phyloP scores from a whole-genome alignment of 139 green algal species.

The Ulvella scutata region DNA sequence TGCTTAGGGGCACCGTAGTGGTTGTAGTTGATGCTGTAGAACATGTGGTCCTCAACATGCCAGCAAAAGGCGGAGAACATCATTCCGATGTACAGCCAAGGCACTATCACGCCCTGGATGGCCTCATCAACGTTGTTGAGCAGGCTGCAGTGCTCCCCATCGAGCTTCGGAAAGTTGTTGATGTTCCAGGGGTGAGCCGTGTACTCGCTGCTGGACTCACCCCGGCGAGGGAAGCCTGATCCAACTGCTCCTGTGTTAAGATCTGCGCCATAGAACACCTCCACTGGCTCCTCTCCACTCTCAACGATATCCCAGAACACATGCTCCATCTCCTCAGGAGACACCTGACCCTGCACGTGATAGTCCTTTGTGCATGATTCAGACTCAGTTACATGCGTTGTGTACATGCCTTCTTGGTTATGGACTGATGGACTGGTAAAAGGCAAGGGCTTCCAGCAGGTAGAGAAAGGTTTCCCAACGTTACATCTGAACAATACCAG shows the following conservation, averaged over 20 bases:
- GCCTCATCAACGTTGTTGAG: conserved; percentile 47
- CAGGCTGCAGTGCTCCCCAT: conserved; percentile 30
- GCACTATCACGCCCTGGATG: conserved; percentile 54
- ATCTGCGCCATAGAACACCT: conserved; percentile 58
- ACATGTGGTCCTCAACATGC: conserved; percentile 78
- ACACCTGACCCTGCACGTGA: too few relatives aligned
- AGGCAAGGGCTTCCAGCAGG: too few relatives aligned
- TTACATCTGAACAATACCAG: too few relatives aligned
- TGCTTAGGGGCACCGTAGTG: conserved; percentile 50
- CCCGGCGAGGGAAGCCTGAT: conserved; percentile 36
- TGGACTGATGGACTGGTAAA: too few relatives aligned
- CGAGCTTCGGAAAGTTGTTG: conserved; percentile 43
- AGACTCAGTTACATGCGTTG: too few relatives aligned
- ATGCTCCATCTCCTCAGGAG: conserved; percentile 43
- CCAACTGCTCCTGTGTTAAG: conserved; percentile 50
- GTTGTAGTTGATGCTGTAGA: conserved; percentile 88
- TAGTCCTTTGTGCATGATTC: too few relatives aligned
- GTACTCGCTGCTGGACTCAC: conserved; percentile 13
- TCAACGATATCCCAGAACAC: conserved; percentile 91
- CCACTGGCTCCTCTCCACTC: conserved; percentile 47
- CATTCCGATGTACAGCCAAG: conserved; percentile 74
- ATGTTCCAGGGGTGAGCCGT: conserved; percentile 52
- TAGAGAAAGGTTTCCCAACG: too few relatives aligned
- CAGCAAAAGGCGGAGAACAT: conserved; percentile 62
- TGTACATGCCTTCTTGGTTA: too few relatives aligned